Evolutionary conservation across 2,329 filamentous ascomycete genomes (phyloP).

Genomic region (Ophiostoma piceae): DNA sequence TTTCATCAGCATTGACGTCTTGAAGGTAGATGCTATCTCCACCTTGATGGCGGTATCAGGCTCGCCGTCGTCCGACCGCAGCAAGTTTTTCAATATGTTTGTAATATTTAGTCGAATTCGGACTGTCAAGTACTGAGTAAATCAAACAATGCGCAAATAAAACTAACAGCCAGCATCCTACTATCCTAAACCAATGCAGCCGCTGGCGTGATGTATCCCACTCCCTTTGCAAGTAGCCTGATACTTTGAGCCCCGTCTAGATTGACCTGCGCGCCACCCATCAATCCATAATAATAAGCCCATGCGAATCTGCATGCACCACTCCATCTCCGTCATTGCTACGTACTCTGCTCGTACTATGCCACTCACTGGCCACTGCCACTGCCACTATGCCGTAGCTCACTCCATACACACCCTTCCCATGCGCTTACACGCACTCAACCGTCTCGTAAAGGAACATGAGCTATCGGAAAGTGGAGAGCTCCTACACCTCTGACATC

Average conservation of each 20-base stretch:
- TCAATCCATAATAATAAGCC: conserved; percentile 11
- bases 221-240: conserved; percentile 13
- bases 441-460: background rate
- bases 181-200: background rate
- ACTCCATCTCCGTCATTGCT: conserved; percentile 12
- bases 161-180: background rate
- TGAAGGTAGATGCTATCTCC: background rate
- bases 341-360: background rate
- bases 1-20: background rate
- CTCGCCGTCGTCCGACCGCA: background rate
- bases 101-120: no score
- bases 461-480: conserved; percentile 19
- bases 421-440: background rate
- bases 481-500: conserved; percentile 21
- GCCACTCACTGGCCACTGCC: background rate
- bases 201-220: conserved; percentile 14
- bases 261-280: conserved; percentile 1
- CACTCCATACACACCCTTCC: conserved; percentile 7
- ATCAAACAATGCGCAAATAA: background rate
- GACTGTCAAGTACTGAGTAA: no score
- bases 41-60: background rate
- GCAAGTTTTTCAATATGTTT: background rate
- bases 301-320: conserved; percentile 12
- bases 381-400: background rate
- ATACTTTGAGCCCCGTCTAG: conserved; percentile 12